Base-by-base conservation (phyloP, 768 basidiomycete species). In the Mycena indigotica region DNA sequence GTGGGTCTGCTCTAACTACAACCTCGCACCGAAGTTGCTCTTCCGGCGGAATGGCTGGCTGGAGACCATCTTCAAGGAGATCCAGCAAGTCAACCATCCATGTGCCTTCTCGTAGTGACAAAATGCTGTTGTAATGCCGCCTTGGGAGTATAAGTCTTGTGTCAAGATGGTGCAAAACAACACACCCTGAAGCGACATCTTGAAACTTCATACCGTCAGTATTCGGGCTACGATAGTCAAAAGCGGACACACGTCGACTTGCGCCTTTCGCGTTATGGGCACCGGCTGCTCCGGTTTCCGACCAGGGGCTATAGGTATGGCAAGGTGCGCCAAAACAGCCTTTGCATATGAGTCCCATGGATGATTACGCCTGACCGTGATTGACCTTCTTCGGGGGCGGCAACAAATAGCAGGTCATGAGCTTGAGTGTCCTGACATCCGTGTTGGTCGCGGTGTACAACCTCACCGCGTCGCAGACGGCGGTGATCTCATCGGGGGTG, bases 1-100 rank as follows among this genome's bases (percentile, higher is more conserved):
- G 72, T 15, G 82, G 74, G 65, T 94, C 85, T 1, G 81, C 82
- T 58, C 83, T 81, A 25, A 96, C 85, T 28, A 91, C 76, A 56
- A 80, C 69, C 71, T 97, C 95, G 51, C 86, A 86, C 25, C 78
- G 79, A 10, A 85, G 69, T 40, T 97, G 85, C 67, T 97, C 95
- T 60, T 93, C 89, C 1, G 85, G 80, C 0, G 92, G 86, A 39
- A 95, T 89, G 63, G 90, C 91, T 3, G 95, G 89, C 65, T 97
- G 90, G 15, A 81, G 70, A 1, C 84, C 83, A 41, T 87, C 86
- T 2, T 87, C 79, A 6, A 93, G 76, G 41, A 78, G 75, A 8
- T 81, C 81, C 30, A 91, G 59, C 5, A 72, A 73, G 28, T 87
- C 83, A 17, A 95, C 75, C 25, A 72, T 72, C 91, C 92, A 94